These are phyloP conservation scores for Lasiodiplodia theobromae DNA, from an alignment of 2,329 filamentous ascomycete genomes.

Conservation along the genomic window DNA sequence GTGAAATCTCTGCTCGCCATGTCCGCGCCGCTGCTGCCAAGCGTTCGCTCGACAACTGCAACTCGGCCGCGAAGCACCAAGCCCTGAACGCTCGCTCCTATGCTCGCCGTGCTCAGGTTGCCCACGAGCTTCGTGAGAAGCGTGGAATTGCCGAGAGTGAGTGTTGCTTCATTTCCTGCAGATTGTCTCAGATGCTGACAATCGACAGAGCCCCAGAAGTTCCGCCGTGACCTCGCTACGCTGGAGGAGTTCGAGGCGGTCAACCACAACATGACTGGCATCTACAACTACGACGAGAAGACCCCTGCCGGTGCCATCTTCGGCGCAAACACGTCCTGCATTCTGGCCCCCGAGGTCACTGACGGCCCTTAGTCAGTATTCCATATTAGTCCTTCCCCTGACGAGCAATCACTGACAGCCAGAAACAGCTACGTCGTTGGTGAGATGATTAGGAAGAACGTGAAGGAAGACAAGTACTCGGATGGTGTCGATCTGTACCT, in stretches of 20 bases:
- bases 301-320: conserved; percentile 40
- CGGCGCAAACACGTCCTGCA: conserved; percentile 42
- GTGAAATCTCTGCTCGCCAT: conserved; percentile 40
- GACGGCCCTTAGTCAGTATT: conserved; percentile 40
- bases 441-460: conserved; percentile 58
- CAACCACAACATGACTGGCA: conserved; percentile 43
- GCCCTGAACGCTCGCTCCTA: conserved; percentile 36
- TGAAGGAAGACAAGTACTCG: conserved; percentile 53
- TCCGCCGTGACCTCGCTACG: conserved; percentile 40
- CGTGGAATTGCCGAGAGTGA: conserved; percentile 37
- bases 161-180: neutral
- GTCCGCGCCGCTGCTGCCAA: conserved; percentile 34
- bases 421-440: conserved; percentile 51
- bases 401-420: neutral
- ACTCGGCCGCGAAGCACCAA: conserved; percentile 35
- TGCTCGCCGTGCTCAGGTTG: conserved; percentile 35
- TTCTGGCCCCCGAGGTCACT: conserved; percentile 44
- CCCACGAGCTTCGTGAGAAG: conserved; percentile 37
- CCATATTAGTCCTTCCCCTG: neutral
- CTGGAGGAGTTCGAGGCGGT: conserved; percentile 40
- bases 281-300: conserved; percentile 36
- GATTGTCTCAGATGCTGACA: neutral
- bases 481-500: conserved; percentile 57
- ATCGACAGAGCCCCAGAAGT: conserved; percentile 34
- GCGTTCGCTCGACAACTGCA: conserved; percentile 36